A percentile compares a stretch with the other conserved stretches of the same genome.
Conservation (phyloP, 2,329 filamentous ascomycete genomes). For the Paracoccidioides lutzii region DNA sequence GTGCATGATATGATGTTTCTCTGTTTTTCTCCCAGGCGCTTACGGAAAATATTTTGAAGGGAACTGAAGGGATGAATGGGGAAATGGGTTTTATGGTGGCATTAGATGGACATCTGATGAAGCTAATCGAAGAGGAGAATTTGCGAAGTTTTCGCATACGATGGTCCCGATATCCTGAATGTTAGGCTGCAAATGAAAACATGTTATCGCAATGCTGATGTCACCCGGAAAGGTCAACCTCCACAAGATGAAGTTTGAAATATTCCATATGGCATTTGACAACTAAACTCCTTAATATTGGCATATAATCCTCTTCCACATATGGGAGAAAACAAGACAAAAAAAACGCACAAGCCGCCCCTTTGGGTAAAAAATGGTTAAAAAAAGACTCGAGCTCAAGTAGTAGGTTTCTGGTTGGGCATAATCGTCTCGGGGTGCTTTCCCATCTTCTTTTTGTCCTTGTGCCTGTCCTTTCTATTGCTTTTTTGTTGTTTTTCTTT, state of each 20-base stretch:
- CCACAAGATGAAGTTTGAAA: slow-evolving; percentile 2
- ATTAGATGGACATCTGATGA: not conserved
- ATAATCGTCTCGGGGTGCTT: not conserved
- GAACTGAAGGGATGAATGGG: not conserved
- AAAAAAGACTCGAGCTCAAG: not conserved
- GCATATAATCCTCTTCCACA: slow-evolving; percentile 7
- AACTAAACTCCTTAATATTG: slow-evolving; percentile 9
- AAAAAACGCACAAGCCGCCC: slow-evolving; percentile 5
- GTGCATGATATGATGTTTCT: not conserved
- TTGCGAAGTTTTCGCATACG: not conserved
- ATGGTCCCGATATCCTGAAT: not conserved
- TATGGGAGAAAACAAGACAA: slow-evolving; percentile 7
- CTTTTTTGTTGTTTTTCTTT: not conserved
- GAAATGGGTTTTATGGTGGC: not conserved
- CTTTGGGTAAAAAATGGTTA: not conserved
- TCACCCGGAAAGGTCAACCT: not conserved
- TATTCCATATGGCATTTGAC: slow-evolving; percentile 9
- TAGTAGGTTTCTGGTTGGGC: not conserved
- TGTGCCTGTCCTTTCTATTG: slow-evolving; percentile 2
- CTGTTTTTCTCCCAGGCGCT: not conserved
- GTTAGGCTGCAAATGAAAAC: not conserved
- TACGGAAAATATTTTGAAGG: not conserved
- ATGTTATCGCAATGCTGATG: not conserved
- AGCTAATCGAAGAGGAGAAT: not conserved
- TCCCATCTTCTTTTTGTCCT: not conserved